These are phyloP conservation scores for Mortierella antarctica DNA, from an alignment of 192 early-diverging fungal genomes.

Conservation along the genomic window DNA sequence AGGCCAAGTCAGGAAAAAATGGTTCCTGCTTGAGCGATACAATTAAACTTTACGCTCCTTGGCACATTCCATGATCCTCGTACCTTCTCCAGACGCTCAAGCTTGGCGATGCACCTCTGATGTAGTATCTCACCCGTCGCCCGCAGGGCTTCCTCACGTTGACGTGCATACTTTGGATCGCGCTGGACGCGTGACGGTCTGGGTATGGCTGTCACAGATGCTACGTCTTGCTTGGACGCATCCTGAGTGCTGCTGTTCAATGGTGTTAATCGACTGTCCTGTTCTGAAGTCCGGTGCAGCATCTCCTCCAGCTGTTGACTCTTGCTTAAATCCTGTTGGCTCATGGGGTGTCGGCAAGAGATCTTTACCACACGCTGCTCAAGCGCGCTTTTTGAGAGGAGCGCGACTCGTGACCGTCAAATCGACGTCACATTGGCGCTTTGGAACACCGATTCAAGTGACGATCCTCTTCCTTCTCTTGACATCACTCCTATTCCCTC, in stretches of 20 bases:
- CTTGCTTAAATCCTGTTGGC: too few relatives aligned
- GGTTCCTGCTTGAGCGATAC: not conserved
- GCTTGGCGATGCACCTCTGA: slow-evolving; percentile 25
- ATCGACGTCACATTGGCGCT: slow-evolving; percentile 10
- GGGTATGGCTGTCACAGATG: too few relatives aligned
- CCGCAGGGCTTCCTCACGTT: slow-evolving; percentile 19
- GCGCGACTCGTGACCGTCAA: not conserved
- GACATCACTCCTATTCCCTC: not conserved
- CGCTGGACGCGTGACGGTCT: not conserved
- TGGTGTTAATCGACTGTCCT: too few relatives aligned
- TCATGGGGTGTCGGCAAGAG: too few relatives aligned
- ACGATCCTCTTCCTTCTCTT: not conserved
- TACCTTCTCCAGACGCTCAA: slow-evolving; percentile 30
- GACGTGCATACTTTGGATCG: slow-evolving; percentile 5
- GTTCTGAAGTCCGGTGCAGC: too few relatives aligned
- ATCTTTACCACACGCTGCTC: too few relatives aligned
- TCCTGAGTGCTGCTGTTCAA: too few relatives aligned
- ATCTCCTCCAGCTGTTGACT: too few relatives aligned
- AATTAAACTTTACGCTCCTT: not conserved
- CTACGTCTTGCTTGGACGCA: too few relatives aligned
- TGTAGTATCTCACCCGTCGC: slow-evolving; percentile 26
- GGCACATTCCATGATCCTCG: not conserved
- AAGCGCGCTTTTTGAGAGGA: too few relatives aligned
- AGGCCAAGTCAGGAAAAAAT: not conserved
- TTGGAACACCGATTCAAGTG: too few relatives aligned